Evolutionary conservation across 2,329 filamentous ascomycete species (phyloP).

Genomic region (Escovopsis sp.): DNA sequence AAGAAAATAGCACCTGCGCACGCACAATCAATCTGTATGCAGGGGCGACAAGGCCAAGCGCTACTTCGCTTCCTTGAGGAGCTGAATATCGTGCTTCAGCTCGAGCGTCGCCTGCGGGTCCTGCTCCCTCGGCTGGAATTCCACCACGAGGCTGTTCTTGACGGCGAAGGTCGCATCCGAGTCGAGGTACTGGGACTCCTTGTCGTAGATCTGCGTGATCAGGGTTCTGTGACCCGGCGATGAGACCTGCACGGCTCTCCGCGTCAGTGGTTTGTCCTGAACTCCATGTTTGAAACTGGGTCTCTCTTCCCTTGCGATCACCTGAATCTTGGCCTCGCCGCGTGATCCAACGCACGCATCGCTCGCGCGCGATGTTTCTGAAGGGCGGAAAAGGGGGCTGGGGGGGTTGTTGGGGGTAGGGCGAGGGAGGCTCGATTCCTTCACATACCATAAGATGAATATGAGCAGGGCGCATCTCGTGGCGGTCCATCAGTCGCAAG

Average conservation of each 20-base stretch:
- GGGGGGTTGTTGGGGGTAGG: background rate
- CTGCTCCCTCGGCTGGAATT: conserved; percentile 22
- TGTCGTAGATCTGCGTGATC: conserved; percentile 61
- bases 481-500: conserved; percentile 37
- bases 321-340: too few species aligned
- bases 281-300: too few species aligned
- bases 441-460: conserved; percentile 39
- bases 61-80: conserved; percentile 15
- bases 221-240: conserved; percentile 49
- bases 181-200: conserved; percentile 43
- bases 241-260: conserved; percentile 27
- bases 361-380: background rate
- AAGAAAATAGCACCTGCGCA: too few species aligned
- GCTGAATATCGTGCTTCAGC: conserved; percentile 44
- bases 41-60: background rate
- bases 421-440: too few species aligned
- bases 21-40: too few species aligned
- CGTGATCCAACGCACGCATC: too few species aligned
- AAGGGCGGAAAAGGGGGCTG: background rate
- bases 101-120: conserved; percentile 37
- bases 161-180: conserved; percentile 39
- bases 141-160: conserved; percentile 32
- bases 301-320: too few species aligned
- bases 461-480: conserved; percentile 42
- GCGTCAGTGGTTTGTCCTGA: too few species aligned